phyloP scores from a whole-genome alignment of 148 eudicot species.

The Persicaria maculosa region DNA sequence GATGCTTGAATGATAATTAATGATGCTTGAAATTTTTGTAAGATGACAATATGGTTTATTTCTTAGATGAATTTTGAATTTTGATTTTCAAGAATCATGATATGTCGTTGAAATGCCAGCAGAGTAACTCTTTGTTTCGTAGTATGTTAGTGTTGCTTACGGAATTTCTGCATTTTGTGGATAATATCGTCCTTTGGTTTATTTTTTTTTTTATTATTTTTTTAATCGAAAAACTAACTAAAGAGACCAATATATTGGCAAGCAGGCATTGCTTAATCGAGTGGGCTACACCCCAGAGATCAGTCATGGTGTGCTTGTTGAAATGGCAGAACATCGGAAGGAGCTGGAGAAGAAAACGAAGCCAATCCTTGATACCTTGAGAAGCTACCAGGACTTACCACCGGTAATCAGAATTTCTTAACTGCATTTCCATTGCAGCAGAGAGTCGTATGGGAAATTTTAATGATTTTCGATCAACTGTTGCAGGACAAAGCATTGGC shows the following conservation, averaged over 20 bases:
- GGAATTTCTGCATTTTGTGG: too few species aligned
- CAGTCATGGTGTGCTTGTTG: constrained; percentile 85
- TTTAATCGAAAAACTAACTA: background rate
- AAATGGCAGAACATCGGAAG: constrained; percentile 92
- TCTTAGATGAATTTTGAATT: too few species aligned
- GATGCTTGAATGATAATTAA: background rate
- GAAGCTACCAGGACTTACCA: constrained; percentile 97
- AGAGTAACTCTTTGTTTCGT: too few species aligned
- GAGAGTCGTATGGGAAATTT: background rate
- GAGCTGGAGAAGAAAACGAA: constrained; percentile 88
- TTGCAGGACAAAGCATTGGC: constrained; percentile 93
- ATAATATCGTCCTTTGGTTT: background rate
- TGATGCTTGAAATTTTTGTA: background rate
- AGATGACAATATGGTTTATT: background rate
- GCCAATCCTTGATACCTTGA: constrained; percentile 85
- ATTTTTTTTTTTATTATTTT: background rate
- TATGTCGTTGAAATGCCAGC: too few species aligned
- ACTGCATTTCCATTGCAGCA: background rate
- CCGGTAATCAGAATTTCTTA: constrained; percentile 38
- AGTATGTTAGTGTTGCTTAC: too few species aligned
- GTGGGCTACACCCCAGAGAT: constrained; percentile 88
- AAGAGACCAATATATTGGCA: background rate
- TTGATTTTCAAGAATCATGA: background rate
- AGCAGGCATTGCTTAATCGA: constrained; percentile 79
- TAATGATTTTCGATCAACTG: constrained; percentile 1